Conservation (phyloP, 1,284 basidiomycete genomes). For the Coriolopsis trogii region DNA sequence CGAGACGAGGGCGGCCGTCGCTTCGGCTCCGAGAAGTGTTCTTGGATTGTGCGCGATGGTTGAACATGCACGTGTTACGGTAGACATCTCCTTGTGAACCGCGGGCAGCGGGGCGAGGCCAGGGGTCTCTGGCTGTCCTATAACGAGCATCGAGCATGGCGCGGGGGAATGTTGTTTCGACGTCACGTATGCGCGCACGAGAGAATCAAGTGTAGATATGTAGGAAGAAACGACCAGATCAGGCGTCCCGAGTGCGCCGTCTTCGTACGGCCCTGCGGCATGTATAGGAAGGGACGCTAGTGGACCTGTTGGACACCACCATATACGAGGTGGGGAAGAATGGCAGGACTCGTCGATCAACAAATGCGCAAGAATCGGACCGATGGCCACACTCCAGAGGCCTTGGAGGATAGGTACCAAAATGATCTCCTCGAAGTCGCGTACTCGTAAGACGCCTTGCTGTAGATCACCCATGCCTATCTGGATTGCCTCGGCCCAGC, state of each 20-base stretch:
- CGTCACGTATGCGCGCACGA: constrained; percentile 3
- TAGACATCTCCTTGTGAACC: constrained; percentile 3
- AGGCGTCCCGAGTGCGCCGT: neutral
- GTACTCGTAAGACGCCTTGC: constrained; percentile 2
- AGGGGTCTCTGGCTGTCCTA: constrained; percentile 5
- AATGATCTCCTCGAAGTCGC: constrained; percentile 7
- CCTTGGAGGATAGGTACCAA: constrained; percentile 3
- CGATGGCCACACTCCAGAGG: neutral
- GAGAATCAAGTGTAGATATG: constrained; percentile 23
- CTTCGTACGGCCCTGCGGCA: constrained; percentile 25
- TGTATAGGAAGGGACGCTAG: constrained; percentile 29
- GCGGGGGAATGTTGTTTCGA: neutral
- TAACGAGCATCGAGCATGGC: neutral
- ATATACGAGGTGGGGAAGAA: constrained; percentile 15
- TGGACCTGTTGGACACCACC: constrained; percentile 30
- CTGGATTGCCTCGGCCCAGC: constrained; percentile 10
- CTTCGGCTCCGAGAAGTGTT: no score
- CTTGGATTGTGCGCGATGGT: no score
- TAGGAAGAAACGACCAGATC: constrained; percentile 31
- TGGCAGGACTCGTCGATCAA: neutral
- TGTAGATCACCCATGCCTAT: constrained; percentile 5
- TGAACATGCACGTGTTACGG: constrained; percentile 2
- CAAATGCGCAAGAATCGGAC: neutral
- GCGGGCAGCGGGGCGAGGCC: constrained; percentile 3
- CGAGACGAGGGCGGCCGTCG: constrained; percentile 4